Base-by-base conservation (phyloP, 1,284 basidiomycete species). In the Sporisorium sorghi region DNA sequence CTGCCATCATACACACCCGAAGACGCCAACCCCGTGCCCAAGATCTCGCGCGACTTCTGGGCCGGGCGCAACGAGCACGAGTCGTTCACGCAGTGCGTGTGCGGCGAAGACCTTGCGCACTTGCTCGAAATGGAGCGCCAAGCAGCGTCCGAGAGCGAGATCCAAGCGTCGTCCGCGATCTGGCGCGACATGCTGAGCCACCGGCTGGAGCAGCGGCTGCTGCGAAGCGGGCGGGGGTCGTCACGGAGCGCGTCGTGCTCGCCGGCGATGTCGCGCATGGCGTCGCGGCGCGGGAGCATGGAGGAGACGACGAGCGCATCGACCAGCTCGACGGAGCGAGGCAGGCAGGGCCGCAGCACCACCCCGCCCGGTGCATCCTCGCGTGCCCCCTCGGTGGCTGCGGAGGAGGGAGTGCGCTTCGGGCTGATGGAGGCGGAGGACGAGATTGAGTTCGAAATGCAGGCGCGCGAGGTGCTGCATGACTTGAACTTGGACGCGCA, bases 21-120 rank as follows among this genome's bases (percentile, higher is more conserved):
- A 23, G 76, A 78, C 33, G 68, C 76, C 47, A 67, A 72, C 14
- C 76, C 76, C 0, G 76, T 78, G 11, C 76, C 76, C 15, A 66
- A 58, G 37, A 24, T 65, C 17, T 65, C 71, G 30, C 68, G 76
- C 9, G 76, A 76, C 46, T 66, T 70, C 32, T 69, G 68, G 68
- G 59, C 64, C 5, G 76, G 76, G 0, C 55, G 62, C 19, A 78
- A 78, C 59, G 73, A 78, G 51, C 72, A 75, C 65, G 65, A 68
- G 26, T 73, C 73, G 7, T 35, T 67, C 35, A 63, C 59, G 5
- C 76, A 78, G 32, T 78, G 76, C 40, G 73, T 75, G 0, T 78
- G 76, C 44, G 76, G 76, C n/a, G 72, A 78, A 47, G 57, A 68
- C 6, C 58, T 76, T 10, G 54, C 65, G 26, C 58, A 60, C 19